phyloP scores from a whole-genome alignment of 176 grass and related monocot genomes.

The Raddia distichophylla region DNA sequence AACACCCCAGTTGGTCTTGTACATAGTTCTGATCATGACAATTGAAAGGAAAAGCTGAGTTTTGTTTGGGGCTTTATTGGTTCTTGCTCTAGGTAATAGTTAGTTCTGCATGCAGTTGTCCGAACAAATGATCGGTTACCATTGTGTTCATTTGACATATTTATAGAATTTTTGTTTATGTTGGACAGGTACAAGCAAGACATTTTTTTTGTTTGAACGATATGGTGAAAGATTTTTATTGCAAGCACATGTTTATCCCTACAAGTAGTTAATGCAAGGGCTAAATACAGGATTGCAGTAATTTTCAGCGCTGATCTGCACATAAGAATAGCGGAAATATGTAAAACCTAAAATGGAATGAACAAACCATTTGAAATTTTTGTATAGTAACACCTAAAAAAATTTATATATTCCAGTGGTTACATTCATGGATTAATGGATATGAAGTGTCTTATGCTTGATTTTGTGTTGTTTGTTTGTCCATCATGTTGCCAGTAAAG shows the following conservation, averaged over 20 bases:
- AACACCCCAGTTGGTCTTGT: neutral
- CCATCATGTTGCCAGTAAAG: neutral
- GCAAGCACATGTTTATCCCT: neutral
- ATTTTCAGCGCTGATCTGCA: neutral
- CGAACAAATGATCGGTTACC: neutral
- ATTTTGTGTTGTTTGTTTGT: neutral
- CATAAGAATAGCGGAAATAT: neutral
- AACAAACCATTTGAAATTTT: neutral
- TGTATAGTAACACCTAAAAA: neutral
- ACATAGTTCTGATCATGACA: neutral
- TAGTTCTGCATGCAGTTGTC: neutral
- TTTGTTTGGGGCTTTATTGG: neutral
- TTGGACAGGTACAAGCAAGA: neutral
- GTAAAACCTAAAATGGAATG: neutral
- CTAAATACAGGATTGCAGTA: neutral
- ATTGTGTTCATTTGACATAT: neutral
- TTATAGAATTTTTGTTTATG: neutral
- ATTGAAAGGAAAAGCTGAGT: neutral
- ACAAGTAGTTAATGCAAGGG: neutral
- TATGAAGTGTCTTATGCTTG: neutral
- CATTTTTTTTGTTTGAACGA: neutral
- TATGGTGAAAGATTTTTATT: neutral
- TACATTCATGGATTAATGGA: constrained; percentile 5
- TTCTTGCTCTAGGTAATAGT: neutral
- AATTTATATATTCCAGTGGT: neutral